Conservation (phyloP, 371 early-diverging fungal species). For the Funneliformis caledonium region DNA sequence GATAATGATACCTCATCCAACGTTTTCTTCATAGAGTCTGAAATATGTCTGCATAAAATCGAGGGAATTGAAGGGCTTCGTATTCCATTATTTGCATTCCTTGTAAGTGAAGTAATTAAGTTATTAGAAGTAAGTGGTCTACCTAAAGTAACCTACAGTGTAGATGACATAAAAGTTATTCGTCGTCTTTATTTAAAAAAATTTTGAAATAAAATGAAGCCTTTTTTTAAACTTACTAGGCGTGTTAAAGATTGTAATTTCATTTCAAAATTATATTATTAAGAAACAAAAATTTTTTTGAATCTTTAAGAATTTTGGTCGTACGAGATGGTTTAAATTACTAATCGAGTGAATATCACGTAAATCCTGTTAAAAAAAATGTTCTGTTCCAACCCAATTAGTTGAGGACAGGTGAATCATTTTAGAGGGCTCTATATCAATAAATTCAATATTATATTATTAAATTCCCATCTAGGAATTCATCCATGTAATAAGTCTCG, state of each 20-base stretch:
- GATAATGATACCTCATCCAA: conserved; percentile 5
- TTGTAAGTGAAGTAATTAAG: background rate
- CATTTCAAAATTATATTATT: background rate
- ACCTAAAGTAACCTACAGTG: background rate
- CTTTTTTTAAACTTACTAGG: background rate
- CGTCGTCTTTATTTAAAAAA: background rate
- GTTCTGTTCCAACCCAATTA: too few species aligned
- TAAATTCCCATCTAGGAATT: too few species aligned
- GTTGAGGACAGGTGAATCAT: too few species aligned
- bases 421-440: too few species aligned
- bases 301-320: too few species aligned
- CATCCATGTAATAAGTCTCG: too few species aligned
- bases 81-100: background rate
- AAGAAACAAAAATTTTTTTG: too few species aligned
- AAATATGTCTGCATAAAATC: conserved; percentile 6
- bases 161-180: background rate
- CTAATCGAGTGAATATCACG: too few species aligned
- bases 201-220: background rate
- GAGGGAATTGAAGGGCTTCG: background rate
- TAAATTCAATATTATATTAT: too few species aligned
- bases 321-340: too few species aligned
- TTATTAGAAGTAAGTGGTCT: background rate
- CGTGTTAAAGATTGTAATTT: conserved; percentile 1
- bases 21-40: background rate
- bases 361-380: too few species aligned